These are phyloP conservation scores for Mycosphaerella sp. DNA, from an alignment of 2,329 filamentous ascomycete species.

Conservation along the genomic window DNA sequence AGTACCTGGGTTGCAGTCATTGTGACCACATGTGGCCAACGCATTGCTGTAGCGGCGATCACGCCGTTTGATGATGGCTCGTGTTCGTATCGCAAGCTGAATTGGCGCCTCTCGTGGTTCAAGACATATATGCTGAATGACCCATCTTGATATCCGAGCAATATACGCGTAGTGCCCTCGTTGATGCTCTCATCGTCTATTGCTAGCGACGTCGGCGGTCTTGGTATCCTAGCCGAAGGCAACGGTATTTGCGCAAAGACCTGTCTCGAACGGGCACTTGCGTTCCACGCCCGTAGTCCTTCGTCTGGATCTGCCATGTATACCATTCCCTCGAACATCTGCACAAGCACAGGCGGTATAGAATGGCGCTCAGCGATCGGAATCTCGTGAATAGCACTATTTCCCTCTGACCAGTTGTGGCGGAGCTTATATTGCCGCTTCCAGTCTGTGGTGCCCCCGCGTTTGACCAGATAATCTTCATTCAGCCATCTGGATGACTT, in stretches of 20 bases:
- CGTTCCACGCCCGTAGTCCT: constrained; percentile 73
- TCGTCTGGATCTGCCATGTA: constrained; percentile 64
- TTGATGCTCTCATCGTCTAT: constrained; percentile 48
- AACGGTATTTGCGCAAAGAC: constrained; percentile 49
- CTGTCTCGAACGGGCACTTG: constrained; percentile 49
- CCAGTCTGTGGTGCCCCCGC: constrained; percentile 60
- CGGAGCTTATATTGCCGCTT: constrained; percentile 81
- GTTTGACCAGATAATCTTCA: constrained; percentile 51
- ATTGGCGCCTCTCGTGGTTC: constrained; percentile 37
- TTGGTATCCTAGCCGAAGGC: not conserved
- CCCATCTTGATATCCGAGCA: constrained; percentile 66
- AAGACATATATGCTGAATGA: constrained; percentile 65
- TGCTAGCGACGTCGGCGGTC: constrained; percentile 56
- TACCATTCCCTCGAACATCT: constrained; percentile 68
- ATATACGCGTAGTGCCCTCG: constrained; percentile 37
- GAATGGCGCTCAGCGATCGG: constrained; percentile 50
- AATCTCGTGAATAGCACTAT: constrained; percentile 73
- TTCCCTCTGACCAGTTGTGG: constrained; percentile 84
- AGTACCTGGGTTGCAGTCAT: constrained; percentile 69
- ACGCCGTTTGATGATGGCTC: constrained; percentile 55
- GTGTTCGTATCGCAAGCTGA: constrained; percentile 54
- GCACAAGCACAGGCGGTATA: constrained; percentile 62
- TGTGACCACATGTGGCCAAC: constrained; percentile 69
- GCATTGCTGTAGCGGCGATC: constrained; percentile 64
- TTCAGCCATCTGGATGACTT: constrained; percentile 56